Evolutionary conservation across 2,329 filamentous ascomycete genomes (phyloP).

Genomic region (Epichloe typhina): DNA sequence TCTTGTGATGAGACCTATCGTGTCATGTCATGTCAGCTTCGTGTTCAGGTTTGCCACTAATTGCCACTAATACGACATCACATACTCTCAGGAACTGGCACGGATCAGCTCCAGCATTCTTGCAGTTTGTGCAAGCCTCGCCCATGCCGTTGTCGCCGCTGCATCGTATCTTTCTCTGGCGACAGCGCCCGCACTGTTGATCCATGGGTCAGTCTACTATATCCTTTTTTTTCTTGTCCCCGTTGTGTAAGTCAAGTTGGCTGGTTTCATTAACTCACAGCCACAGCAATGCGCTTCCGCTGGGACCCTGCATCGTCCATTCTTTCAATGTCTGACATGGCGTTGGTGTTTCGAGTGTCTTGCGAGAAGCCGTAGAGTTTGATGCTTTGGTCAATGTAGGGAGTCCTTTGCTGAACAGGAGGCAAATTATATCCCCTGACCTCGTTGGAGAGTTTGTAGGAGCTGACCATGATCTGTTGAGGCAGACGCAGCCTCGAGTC

Average conservation of each 20-base stretch:
- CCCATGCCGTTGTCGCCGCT: slow-evolving; percentile 71
- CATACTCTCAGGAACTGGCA: slow-evolving; percentile 75
- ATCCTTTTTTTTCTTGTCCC: slow-evolving; percentile 6
- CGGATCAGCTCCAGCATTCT: slow-evolving; percentile 51
- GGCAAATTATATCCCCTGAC: slow-evolving; percentile 1
- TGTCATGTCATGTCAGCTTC: neutral
- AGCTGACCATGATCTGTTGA: slow-evolving; percentile 4
- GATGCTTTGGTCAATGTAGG: neutral
- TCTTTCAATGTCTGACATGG: slow-evolving; percentile 3
- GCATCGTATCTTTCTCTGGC: slow-evolving; percentile 90
- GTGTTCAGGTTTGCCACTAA: neutral
- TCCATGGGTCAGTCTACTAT: neutral
- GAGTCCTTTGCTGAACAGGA: neutral
- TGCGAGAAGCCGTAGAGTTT: neutral
- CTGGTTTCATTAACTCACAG: slow-evolving; percentile 30
- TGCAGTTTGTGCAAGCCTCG: slow-evolving; percentile 73
- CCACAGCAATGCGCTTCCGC: slow-evolving; percentile 45
- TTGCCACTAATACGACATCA: neutral
- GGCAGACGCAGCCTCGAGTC: neutral
- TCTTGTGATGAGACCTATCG: slow-evolving; percentile 20
- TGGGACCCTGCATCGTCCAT: slow-evolving; percentile 29
- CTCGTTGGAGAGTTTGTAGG: slow-evolving; percentile 1
- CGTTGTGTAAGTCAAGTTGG: neutral
- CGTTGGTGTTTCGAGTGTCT: neutral
- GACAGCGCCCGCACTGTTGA: slow-evolving; percentile 69